Evolutionary conservation across 805 yeast species (phyloP), one percentile per base, ranked within the genome.

Genomic region (Clavispora phyllophila): DNA sequence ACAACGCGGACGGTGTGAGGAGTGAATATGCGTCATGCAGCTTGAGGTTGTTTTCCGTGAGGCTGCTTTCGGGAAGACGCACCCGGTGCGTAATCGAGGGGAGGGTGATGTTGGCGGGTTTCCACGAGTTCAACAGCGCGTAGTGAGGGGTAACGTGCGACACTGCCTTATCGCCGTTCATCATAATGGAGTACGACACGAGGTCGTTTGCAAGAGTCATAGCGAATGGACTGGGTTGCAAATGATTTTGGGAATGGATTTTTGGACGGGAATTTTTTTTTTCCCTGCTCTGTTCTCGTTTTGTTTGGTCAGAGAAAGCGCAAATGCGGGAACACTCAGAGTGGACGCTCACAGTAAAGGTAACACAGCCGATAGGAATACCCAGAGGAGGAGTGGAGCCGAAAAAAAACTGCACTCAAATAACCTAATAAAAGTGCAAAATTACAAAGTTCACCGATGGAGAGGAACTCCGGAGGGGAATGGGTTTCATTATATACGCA

Each of bases 181-280:
- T 55, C 72, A 68, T 67, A 42, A 68, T 68, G 27, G 73, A 68
- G 46, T 68, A 68, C 39, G 64, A 53, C 44, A 66, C 55, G 36
- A 68, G 61, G 47, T 68, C 73, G 55, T 58, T 60, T 15, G 65
- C 54, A 13, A 29, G 33, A 37, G 60, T 51, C 56, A 59, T 58
- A 34, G 44, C 49, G 41, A 33, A 35, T 42, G 39, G 31, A 27
- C 17, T 27, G 5, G 15, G 31, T 14, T 6, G 31, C 40, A 36
- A 37, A 44, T 42, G 39, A 33, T 14, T 26, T 34, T 20, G n/a
- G 33, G 29, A n/a, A 22, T 22, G 23, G 23, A 5, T 22, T 22
- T 22, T 22, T 8, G 23, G 23, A 8, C 7, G 23, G 8, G 23
- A n/a, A n/a, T n/a, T n/a, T n/a, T n/a, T n/a, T n/a, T n/a, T n/a